Evolutionary conservation across 352 stramenopile species (phyloP), one percentile per base, ranked within the genome.

Genomic region (Poterioochromonas sp.): DNA sequence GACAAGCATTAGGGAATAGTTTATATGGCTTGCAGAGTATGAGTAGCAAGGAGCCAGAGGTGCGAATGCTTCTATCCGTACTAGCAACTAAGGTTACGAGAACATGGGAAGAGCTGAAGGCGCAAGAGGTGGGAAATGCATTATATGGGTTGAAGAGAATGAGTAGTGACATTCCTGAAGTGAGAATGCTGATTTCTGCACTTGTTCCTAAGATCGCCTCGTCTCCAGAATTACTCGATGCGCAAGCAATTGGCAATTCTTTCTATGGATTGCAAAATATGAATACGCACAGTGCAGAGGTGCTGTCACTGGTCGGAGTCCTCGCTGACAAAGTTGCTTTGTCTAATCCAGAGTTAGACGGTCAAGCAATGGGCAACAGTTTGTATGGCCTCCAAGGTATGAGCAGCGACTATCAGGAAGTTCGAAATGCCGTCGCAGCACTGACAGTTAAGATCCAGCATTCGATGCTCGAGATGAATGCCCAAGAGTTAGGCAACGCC

Each of bases 41-140:
- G 65, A 58, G 39, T 40, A 58, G 65, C 29, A 54, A 54, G n/a
- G 37, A 74, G n/a, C 20, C 37, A 11, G 65, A 74, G 53, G 39
- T 54, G 5, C 37, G 65, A 35, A 11, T 0, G 2, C 29, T 74
- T 0, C 29, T 74, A n/a, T 39, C 37, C 12, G 43, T 54, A 20
- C 53, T 74, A 18, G 41, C 65, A 58, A 35, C 65, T n/a, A 74
- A 74, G 53, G 65, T 74, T 18, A 39, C 12, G 8, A 11, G 39
- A 37, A 58, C 65, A n/a, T 51, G 65, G 37, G 65, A 51, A 74
- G 39, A 74, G 35, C 32, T 74, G 37, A 54, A 74, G 29, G 37
- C 65, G 51, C 65, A 74, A n/a, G 65, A 74, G 18, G 41, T 74
- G 8, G 65, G 65, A 58, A 74, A 74, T 54, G 65, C 65, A 32